phyloP scores from a whole-genome alignment of 2,329 filamentous ascomycete species.

The Phialocephala sp. region DNA sequence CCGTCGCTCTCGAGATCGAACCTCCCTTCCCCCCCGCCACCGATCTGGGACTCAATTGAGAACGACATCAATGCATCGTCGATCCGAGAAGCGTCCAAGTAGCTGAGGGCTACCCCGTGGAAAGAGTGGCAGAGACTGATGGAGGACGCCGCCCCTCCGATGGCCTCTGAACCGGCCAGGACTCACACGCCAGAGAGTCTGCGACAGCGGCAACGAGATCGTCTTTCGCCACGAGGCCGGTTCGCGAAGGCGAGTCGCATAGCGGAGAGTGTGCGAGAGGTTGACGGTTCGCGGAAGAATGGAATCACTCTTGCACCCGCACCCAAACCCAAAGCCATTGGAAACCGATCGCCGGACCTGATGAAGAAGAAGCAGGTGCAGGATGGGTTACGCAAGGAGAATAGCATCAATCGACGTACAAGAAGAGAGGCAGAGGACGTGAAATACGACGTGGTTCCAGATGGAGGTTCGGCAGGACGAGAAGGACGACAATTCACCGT shows the following conservation, averaged over 20 bases:
- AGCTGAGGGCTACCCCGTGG: constrained; percentile 28
- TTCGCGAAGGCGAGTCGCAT: constrained; percentile 34
- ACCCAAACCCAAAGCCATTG: constrained; percentile 33
- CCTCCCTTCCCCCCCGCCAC: background rate
- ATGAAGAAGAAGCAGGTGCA: constrained; percentile 36
- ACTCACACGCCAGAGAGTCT: constrained; percentile 39
- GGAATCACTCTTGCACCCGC: constrained; percentile 36
- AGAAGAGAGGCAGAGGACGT: constrained; percentile 51
- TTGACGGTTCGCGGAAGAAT: constrained; percentile 27
- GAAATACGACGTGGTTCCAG: constrained; percentile 62
- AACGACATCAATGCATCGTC: constrained; percentile 38
- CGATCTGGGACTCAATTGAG: constrained; percentile 8
- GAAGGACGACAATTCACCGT: constrained; percentile 66
- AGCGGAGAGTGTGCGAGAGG: constrained; percentile 34
- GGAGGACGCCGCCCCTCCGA: constrained; percentile 31
- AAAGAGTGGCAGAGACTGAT: constrained; percentile 25
- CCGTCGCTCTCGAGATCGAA: background rate
- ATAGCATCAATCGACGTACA: constrained; percentile 36
- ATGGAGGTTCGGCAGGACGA: constrained; percentile 61
- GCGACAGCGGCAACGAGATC: constrained; percentile 45
- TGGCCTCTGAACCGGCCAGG: constrained; percentile 27
- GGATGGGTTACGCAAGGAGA: constrained; percentile 40
- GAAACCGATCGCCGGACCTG: constrained; percentile 32
- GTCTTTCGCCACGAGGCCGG: constrained; percentile 41
- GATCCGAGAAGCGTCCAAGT: constrained; percentile 30